These are phyloP conservation scores for Breviolum minutum DNA, from an alignment of 73 alveolate genomes.

Conservation along the genomic window DNA sequence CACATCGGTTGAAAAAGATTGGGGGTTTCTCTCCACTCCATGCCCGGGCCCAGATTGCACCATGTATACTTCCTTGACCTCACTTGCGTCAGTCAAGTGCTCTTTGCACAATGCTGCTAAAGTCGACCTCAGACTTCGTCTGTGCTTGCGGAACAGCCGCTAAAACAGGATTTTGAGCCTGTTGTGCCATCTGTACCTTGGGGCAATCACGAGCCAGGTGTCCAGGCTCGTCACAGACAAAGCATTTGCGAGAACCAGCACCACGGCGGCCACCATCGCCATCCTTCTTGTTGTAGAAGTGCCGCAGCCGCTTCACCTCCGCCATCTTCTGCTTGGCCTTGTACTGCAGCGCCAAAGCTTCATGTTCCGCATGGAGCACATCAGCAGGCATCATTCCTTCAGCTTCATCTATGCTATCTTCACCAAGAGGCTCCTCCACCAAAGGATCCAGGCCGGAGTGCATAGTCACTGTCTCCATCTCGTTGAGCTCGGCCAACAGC, in stretches of 20 bases:
- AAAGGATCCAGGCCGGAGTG: background rate
- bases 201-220: background rate
- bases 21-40: background rate
- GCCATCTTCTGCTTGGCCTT: conserved; percentile 20
- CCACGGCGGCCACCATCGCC: background rate
- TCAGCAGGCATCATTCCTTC: background rate
- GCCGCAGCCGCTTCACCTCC: background rate
- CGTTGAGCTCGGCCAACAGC: background rate
- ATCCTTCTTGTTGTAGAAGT: background rate
- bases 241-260: background rate
- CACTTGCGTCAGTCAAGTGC: background rate
- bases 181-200: background rate
- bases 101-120: background rate
- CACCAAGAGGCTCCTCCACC: background rate
- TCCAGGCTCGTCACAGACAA: background rate
- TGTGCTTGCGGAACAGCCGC: background rate
- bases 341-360: conserved; percentile 1
- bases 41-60: background rate
- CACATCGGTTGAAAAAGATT: background rate
- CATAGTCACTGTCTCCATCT: background rate
- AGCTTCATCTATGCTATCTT: background rate
- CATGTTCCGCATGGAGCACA: background rate
- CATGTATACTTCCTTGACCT: background rate
- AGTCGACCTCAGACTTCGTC: background rate
- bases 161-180: background rate